Evolutionary conservation across 164 flowering plant genomes (phyloP), one percentile per base, ranked within the genome.

Genomic region (Vitis amurensis): DNA sequence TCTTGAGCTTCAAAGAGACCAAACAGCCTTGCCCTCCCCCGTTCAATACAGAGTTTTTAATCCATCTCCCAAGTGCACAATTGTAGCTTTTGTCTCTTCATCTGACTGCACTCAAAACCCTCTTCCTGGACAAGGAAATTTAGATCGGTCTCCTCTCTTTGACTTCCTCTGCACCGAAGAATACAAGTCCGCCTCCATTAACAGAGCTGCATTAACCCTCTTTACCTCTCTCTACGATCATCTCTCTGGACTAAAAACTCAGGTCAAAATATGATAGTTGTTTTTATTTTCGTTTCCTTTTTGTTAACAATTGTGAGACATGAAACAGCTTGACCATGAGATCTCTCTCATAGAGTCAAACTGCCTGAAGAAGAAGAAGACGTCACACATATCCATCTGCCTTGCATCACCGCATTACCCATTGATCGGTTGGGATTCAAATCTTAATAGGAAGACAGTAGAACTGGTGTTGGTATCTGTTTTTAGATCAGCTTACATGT

Each of bases 61-160:
- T 2, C 6, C 44, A 10, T 19, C 49, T 27, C 48, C 66, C 0
- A 69, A 74, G 0, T 49, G 10, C 11, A 70, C 66, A 1, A 31
- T 81, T 16, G 37, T 81, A 7, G 80, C 78, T 71, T 80, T 82
- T 71, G 75, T 15, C 1, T 11, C 74, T 48, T 71, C 79, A n/a
- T 59, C 75, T 3, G 3, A 1, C 64, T 50, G 50, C 11, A 31
- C 61, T 3, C 57, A 59, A 9, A 30, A 23, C 37, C 55, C 44
- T 27, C 56, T 55, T 19, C 66, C 11, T 58, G 50, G 11, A 31
- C 62, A 47, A 53, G 57, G 19, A 53, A 70, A 59, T 17, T 48
- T 77, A 67, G 76, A 53, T 56, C 63, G 74, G 31, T 55, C 67
- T 30, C 66, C 55, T 57, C 31, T 15, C 15, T 77, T 79, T 65